Evolutionary conservation across 2,329 filamentous ascomycete genomes (phyloP), one percentile per base, ranked within the genome.

Genomic region (Trichoderma semiorbis): DNA sequence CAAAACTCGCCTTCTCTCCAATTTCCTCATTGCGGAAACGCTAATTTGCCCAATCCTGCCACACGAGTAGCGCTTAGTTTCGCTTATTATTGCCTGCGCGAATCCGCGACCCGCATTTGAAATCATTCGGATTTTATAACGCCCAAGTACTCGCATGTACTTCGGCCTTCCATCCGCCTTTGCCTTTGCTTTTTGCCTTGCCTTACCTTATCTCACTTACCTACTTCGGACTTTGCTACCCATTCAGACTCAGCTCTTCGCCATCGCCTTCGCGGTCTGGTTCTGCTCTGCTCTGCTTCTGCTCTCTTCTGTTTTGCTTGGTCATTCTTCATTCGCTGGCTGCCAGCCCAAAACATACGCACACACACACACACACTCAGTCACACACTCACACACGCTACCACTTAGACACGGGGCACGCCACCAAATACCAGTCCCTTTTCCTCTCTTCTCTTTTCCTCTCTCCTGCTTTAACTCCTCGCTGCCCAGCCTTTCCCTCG

Each of bases 91-190:
- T 60, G 53, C 26, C 26, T 47, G 39, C 57, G 57, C 57, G 58
- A 64, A 55, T 70, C 50, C 68, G 60, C 50, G 68, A 63, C 60
- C 68, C 58, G 68, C 60, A 70, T 70, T 64, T 70, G 68, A 69
- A 69, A 69, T 69, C 66, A 69, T 66, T 55, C 63, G 47, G 63
- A 57, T 55, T 66, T 55, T 55, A 36, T 26, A 61, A 47, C 43
- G 43, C 18, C 26, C 28, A 65, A 50, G 50, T 39, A 60, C 55
- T 36, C 30, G 32, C 63, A 26, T 12, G 47, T 50, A 55, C 63
- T 63, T 24, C 36, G 26, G 43, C 39, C 62, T 53, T 65, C 43
- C 64, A 30, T 67, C 64, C 34, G 64, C 64, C 63, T 36, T 36
- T 36, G 34, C 34, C 14, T 67, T 36, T 14, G 34, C 34, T 16